A percentile compares a stretch with the other conserved stretches of the same genome.
phyloP scores from a whole-genome alignment of 306 rosid species.

The Pyrus pyrifolia region DNA sequence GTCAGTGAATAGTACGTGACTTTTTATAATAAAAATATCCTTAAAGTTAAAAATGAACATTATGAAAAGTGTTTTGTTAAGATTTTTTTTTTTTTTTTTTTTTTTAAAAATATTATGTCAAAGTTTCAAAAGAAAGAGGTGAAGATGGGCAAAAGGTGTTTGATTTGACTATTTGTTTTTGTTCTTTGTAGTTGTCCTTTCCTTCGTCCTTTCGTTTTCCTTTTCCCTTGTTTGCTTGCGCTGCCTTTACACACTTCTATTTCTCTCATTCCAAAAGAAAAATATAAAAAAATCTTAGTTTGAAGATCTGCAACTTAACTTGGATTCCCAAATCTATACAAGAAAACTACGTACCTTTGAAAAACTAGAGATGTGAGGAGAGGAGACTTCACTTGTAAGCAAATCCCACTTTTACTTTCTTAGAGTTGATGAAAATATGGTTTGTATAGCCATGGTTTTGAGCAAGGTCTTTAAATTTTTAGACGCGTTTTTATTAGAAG shows the following conservation, averaged over 20 bases:
- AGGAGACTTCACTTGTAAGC: too few species aligned
- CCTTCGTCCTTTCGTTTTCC: not conserved
- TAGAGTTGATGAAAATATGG: too few species aligned
- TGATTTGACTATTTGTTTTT: constrained; percentile 22
- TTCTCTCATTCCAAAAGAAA: not conserved
- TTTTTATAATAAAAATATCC: too few species aligned
- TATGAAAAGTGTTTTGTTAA: fast-evolving
- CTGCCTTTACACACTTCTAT: not conserved
- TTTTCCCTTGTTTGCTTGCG: too few species aligned
- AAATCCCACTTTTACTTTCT: too few species aligned
- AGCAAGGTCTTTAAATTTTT: too few species aligned
- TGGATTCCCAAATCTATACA: not conserved
- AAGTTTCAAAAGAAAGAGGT: not conserved
- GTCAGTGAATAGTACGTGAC: fast-evolving
- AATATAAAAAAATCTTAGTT: not conserved
- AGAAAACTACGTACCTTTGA: too few species aligned
- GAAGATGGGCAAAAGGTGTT: constrained; percentile 10
- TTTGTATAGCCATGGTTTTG: not conserved
- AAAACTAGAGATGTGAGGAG: too few species aligned
- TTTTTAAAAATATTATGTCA: too few species aligned
- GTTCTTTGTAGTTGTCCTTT: not conserved
- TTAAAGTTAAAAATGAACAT: too few species aligned
- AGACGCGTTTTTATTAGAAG: too few species aligned
- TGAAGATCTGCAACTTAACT: not conserved
- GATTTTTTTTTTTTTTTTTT: too few species aligned